Base-by-base conservation (phyloP, 2,329 filamentous ascomycete genomes). In the Fusarium verticillioides region DNA sequence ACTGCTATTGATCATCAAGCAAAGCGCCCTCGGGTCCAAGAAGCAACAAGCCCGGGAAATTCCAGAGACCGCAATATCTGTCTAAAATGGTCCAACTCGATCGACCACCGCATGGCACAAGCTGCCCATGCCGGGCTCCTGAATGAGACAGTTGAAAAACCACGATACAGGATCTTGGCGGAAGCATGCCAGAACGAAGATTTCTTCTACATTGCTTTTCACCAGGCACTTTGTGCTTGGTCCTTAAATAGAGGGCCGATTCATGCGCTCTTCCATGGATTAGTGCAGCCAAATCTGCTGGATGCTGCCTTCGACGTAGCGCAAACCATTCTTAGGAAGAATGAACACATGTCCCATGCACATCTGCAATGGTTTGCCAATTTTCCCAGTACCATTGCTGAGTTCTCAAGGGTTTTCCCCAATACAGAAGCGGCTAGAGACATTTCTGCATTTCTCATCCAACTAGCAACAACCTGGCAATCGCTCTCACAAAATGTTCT, bases 151-250 rank as follows among this genome's bases (percentile, higher is more conserved):
- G 75, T 86, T 5, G 88, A 88, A 66, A 75, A 78, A 49, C 82
- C 82, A 30, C 85, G 92, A 36, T 83, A 90, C 39, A 72, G 79
- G n/a, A 83, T 93, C 12, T 81, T 95, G 18, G 77, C 72, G 32
- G 83, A 88, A 30, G 92, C 92, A 3, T 92, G 90, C 71, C 47
- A 70, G 4, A 75, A 78, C 1, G 79, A 85, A 9, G 93, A 95
- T 78, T 70, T 83, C 52, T 89, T 93, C 77, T 95, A 92, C 77
- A 74, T 94, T 56, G 84, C 87, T 10, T 78, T 93, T 18, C 92
- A 93, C 77, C 91, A 93, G 77, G 66, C 92, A 4, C 91, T 89
- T 78, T 93, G 90, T 77, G 77, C 87, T 26, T 89, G 87, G 86
- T 86, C 85, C 7, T 63, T 81, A 7, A 78, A 83, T 23, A 75